phyloP scores from a whole-genome alignment of 2,329 filamentous ascomycete species.

The Neopestalotiopsis sp. region DNA sequence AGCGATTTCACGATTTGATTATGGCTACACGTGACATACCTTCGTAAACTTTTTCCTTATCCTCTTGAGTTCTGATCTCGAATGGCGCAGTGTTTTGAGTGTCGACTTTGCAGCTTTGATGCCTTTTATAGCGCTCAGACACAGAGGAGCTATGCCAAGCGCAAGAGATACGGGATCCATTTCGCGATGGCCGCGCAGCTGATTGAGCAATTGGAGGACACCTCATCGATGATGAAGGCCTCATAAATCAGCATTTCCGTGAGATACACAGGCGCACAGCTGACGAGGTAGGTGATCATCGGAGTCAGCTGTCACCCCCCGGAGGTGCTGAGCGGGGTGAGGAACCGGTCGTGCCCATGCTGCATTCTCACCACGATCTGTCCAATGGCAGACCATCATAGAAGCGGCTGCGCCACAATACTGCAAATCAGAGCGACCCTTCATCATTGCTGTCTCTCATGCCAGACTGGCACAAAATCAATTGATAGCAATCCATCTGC shows the following conservation, averaged over 20 bases:
- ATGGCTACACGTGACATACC: background rate
- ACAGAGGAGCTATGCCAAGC: constrained; percentile 21
- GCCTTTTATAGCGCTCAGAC: constrained; percentile 19
- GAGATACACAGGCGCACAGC: background rate
- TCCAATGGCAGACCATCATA: background rate
- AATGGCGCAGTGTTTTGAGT: constrained; percentile 21
- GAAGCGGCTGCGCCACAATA: background rate
- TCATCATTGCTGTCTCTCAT: background rate
- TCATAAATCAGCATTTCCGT: background rate
- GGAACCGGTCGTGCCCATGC: background rate
- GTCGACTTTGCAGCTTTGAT: constrained; percentile 16
- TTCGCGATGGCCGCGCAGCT: background rate
- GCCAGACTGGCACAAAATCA: background rate
- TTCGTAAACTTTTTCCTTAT: constrained; percentile 21
- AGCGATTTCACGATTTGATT: background rate
- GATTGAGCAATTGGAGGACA: background rate
- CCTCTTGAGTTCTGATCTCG: constrained; percentile 15
- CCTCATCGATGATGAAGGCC: background rate
- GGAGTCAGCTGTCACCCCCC: background rate
- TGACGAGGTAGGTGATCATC: background rate
- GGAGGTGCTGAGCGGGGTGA: background rate
- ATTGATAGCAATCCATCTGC: background rate
- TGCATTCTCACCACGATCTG: background rate
- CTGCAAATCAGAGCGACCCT: background rate
- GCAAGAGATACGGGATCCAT: constrained; percentile 4